Conservation (phyloP, 1,284 basidiomycete species). For the Ceratobasidium sp. region DNA sequence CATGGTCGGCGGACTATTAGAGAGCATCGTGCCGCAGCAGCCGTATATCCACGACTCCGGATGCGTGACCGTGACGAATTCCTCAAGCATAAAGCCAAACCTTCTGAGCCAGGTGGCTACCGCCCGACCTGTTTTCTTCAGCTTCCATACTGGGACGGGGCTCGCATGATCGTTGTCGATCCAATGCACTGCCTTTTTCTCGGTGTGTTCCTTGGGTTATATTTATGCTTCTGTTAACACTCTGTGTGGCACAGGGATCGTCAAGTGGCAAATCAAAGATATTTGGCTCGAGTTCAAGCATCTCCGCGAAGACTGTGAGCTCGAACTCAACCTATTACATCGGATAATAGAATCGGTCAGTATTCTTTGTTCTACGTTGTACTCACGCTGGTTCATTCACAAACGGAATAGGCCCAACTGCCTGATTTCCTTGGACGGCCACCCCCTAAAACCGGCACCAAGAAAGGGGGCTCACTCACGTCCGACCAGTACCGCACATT, state of each 20-base stretch:
- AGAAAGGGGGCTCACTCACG: constrained; percentile 27
- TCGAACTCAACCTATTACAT: constrained; percentile 25
- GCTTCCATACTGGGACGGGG: constrained; percentile 37
- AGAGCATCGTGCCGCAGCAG: constrained; percentile 18
- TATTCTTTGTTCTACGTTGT: neutral
- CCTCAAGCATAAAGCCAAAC: neutral
- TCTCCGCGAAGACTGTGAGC: constrained; percentile 24
- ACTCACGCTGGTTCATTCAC: no score
- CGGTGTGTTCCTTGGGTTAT: neutral
- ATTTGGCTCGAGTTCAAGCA: constrained; percentile 23
- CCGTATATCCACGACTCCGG: constrained; percentile 18
- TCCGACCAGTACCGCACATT: constrained; percentile 26
- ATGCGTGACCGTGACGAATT: constrained; percentile 13
- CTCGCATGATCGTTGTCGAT: constrained; percentile 33
- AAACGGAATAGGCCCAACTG: constrained; percentile 6
- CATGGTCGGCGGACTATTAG: neutral
- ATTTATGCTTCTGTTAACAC: neutral
- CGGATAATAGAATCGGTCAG: constrained; percentile 14
- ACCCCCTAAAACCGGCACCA: constrained; percentile 25
- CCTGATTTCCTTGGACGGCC: constrained; percentile 37
- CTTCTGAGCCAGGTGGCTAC: neutral
- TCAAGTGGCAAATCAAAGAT: constrained; percentile 26
- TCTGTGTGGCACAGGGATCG: constrained; percentile 2
- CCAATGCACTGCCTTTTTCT: constrained; percentile 37
- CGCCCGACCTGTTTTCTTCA: constrained; percentile 8